Conservation (phyloP, 176 grass and related monocot genomes). For the Triticum monococcum region DNA sequence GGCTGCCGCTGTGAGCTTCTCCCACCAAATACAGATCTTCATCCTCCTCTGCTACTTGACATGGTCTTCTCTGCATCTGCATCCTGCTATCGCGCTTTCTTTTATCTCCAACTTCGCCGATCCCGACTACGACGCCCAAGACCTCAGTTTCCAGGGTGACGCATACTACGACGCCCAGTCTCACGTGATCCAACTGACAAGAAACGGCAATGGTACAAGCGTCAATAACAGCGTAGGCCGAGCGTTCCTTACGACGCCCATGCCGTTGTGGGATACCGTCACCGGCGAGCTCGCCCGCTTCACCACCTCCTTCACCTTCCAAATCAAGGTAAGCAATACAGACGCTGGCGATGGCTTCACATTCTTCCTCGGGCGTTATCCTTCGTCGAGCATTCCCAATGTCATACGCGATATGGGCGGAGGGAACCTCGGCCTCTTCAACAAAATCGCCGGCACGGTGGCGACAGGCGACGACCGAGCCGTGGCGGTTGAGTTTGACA, state of each 20-base stretch:
- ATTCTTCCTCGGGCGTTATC: constrained; percentile 48
- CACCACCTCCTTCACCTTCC: constrained; percentile 39
- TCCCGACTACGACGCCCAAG: not conserved
- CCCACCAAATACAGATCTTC: not conserved
- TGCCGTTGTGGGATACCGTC: constrained; percentile 28
- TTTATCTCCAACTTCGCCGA: not conserved
- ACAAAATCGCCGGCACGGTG: no score
- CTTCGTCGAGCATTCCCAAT: not conserved
- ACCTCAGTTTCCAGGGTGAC: not conserved
- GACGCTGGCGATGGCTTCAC: constrained; percentile 36
- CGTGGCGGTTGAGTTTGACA: no score
- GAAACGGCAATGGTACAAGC: not conserved
- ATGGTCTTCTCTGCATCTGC: not conserved
- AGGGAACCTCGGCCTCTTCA: no score
- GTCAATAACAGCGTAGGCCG: not conserved
- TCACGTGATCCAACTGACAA: not conserved
- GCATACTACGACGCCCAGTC: not conserved
- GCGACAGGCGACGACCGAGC: no score
- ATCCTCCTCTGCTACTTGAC: not conserved
- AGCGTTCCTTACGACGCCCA: not conserved
- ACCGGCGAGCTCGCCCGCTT: constrained; percentile 35
- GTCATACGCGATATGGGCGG: no score
- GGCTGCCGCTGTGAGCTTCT: not conserved
- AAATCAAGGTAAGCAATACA: not conserved
- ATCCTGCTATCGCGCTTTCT: not conserved